phyloP scores from a whole-genome alignment of 1,139 yeast species.

The Protomyces inundatus region DNA sequence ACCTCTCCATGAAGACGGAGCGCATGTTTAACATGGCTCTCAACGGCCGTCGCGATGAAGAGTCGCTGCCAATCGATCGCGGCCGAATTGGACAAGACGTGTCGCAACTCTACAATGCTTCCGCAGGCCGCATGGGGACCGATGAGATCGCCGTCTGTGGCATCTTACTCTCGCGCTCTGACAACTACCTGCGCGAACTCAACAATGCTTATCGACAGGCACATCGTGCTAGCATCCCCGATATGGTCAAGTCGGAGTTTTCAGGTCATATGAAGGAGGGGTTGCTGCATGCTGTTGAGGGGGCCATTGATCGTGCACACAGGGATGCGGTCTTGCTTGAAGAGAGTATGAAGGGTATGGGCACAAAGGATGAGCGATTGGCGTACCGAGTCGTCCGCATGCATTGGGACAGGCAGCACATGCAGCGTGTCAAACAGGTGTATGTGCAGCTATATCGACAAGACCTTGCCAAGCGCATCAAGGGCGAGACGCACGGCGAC shows the following conservation, averaged over 20 bases:
- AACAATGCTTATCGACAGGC: conserved; percentile 26
- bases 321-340: conserved; percentile 32
- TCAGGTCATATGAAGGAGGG: conserved; percentile 34
- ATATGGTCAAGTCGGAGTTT: conserved; percentile 30
- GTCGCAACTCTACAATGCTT: conserved; percentile 31
- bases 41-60: conserved; percentile 30
- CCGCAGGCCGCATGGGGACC: conserved; percentile 31
- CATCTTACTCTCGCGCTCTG: conserved; percentile 31
- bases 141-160: conserved; percentile 33
- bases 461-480: conserved; percentile 31
- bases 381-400: conserved; percentile 31
- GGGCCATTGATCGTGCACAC: conserved; percentile 30
- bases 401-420: conserved; percentile 28
- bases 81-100: conserved; percentile 31
- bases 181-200: conserved; percentile 31
- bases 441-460: conserved; percentile 28
- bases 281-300: conserved; percentile 31
- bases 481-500: conserved; percentile 33
- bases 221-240: conserved; percentile 30
- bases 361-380: conserved; percentile 33
- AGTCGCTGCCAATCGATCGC: conserved; percentile 29
- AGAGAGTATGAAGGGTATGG: conserved; percentile 32
- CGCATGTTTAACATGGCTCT: conserved; percentile 32
- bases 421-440: conserved; percentile 28
- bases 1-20: conserved; percentile 33